Conservation (phyloP, 768 basidiomycete genomes). For the Trametes cinnabarina region DNA sequence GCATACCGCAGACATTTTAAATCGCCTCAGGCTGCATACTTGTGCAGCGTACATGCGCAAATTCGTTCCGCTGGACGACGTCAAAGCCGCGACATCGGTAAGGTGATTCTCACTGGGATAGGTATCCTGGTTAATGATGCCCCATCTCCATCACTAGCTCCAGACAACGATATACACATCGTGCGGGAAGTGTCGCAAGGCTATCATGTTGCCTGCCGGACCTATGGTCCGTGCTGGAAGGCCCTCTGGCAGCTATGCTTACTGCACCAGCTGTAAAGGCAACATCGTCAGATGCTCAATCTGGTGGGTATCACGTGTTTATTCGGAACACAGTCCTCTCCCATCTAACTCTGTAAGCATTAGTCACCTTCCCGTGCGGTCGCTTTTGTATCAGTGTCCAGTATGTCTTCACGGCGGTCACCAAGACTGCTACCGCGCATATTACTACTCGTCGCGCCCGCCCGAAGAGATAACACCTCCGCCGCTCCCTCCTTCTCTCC, state of each 20-base stretch:
- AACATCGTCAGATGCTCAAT: constrained; percentile 59
- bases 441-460: constrained; percentile 48
- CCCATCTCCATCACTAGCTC: constrained; percentile 41
- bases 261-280: constrained; percentile 55
- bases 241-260: constrained; percentile 45
- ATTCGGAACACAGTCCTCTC: too few species aligned
- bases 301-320: constrained; percentile 64
- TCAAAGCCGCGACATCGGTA: constrained; percentile 56
- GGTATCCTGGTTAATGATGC: not conserved
- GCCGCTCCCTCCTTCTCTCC: constrained; percentile 4
- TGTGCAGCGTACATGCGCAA: constrained; percentile 78
- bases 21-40: constrained; percentile 57
- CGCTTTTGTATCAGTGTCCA: constrained; percentile 70
- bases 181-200: constrained; percentile 69
- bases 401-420: constrained; percentile 82
- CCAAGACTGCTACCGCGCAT: constrained; percentile 69
- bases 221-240: constrained; percentile 24
- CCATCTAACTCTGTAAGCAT: constrained; percentile 3
- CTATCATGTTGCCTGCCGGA: constrained; percentile 39
- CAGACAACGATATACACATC: constrained; percentile 70
- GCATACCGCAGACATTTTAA: constrained; percentile 52
- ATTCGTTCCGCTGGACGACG: constrained; percentile 47
- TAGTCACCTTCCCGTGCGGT: constrained; percentile 75
- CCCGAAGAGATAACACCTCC: constrained; percentile 20
- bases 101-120: constrained; percentile 7